Percentiles rank a stretch among this genome's conserved stretches.
Evolutionary conservation across 208 protist genomes (phyloP).

Genomic region (Trypanosoma avium): DNA sequence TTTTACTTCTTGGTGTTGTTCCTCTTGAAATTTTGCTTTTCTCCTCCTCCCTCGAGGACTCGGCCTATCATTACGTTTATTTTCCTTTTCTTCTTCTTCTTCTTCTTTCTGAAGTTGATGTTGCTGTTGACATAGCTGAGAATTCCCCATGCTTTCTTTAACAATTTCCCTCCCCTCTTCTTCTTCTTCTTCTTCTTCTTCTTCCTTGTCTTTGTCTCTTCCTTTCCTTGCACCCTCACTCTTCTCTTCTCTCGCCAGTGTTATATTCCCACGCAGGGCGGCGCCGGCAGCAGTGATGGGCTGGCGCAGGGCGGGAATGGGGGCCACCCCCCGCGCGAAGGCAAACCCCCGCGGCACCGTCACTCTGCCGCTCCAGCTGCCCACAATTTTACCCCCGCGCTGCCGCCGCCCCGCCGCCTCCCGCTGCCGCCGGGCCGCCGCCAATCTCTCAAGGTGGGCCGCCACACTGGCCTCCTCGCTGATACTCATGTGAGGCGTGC

Average conservation of each 20-base stretch:
- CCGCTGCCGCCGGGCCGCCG: slow-evolving; percentile 37
- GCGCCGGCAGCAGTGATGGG: slow-evolving; percentile 30
- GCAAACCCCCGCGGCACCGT: slow-evolving; percentile 44
- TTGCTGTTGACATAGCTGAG: no score
- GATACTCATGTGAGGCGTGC: no score
- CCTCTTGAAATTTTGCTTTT: background rate
- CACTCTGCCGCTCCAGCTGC: slow-evolving; percentile 31
- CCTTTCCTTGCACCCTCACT: no score
- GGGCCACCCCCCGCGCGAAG: slow-evolving; percentile 36
- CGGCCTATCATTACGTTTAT: background rate
- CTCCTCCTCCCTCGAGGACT: background rate
- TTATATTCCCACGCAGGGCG: background rate
- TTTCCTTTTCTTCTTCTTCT: background rate
- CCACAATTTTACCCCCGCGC: slow-evolving; percentile 19
- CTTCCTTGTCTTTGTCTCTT: background rate
- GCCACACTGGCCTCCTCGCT: slow-evolving; percentile 32
- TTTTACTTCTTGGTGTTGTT: no score
- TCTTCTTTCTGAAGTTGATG: no score
- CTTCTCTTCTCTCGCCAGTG: background rate
- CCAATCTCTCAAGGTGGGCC: slow-evolving; percentile 39
- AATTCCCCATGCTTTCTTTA: no score
- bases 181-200: background rate
- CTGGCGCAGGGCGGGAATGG: slow-evolving; percentile 54
- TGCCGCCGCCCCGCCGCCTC: slow-evolving; percentile 29
- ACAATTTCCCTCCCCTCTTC: no score